phyloP scores from a whole-genome alignment of 257 asterid species.

The Plectranthus barbatus region DNA sequence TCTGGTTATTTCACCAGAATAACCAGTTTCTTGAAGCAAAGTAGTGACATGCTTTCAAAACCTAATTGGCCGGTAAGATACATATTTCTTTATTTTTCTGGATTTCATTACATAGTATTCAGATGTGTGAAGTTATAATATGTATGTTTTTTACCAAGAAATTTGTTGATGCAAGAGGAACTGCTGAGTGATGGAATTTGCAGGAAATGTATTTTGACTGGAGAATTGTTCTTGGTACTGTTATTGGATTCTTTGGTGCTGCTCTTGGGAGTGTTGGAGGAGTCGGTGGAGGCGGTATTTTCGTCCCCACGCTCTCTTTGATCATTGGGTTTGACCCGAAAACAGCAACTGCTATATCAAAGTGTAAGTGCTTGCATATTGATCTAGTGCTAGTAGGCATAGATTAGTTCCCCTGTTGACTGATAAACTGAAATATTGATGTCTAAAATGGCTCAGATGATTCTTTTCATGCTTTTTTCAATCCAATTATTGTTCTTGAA shows the following conservation, averaged over 20 bases:
- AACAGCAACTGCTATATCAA: slow-evolving; percentile 54
- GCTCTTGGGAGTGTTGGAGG: slow-evolving; percentile 66
- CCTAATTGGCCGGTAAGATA: slow-evolving; percentile 57
- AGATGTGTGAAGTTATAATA: background rate
- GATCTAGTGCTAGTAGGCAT: too few relatives aligned
- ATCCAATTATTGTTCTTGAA: background rate
- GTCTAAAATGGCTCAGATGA: background rate
- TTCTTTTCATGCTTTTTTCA: background rate
- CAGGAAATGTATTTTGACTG: slow-evolving; percentile 54
- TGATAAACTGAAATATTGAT: background rate
- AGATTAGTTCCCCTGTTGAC: background rate
- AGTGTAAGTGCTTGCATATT: slow-evolving; percentile 28
- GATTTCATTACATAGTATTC: background rate
- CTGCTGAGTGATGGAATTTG: background rate
- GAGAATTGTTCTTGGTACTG: slow-evolving; percentile 40
- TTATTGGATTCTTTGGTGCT: slow-evolving; percentile 62
- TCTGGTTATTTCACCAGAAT: slow-evolving; percentile 22
- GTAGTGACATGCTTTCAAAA: slow-evolving; percentile 15
- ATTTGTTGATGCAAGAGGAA: background rate
- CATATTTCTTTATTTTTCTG: background rate
- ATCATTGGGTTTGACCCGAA: slow-evolving; percentile 54
- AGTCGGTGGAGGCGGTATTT: slow-evolving; percentile 65
- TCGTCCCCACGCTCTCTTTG: slow-evolving; percentile 51
- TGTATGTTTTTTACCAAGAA: background rate
- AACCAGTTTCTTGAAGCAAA: slow-evolving; percentile 17